Base-by-base conservation (phyloP, 169 alveolate species). In the Pseudocohnilembus persalinus region DNA sequence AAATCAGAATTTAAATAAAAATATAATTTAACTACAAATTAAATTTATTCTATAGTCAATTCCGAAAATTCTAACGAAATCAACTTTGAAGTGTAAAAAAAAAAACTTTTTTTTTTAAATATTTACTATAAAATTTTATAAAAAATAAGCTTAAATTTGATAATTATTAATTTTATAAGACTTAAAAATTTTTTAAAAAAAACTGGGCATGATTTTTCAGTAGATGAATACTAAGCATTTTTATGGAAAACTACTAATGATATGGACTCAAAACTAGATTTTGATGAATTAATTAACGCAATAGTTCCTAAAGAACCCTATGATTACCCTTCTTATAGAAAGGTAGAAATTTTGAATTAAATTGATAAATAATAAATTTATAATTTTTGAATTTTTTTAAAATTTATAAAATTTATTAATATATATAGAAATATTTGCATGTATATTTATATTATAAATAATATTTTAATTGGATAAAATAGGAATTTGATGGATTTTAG, bases 271-370 rank as follows among this genome's bases (percentile, higher is more conserved):
- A 79, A 79, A 64, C 30, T 79, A 49, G 84, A 79, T 63, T 79
- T 49, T 31, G 84, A 79, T 28, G 84, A 79, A n/a, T 63, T 79
- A 79, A 63, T 79, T 6, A 28, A 34, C 26, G 68, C 84, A 0
- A n/a, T 79, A 30, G 29, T 79, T 31, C 84, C 84, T 29, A 49
- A 29, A 28, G 84, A 79, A 34, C 84, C 84, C 20, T 79, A 29
- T 72, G 73, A 27, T 27, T 79, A 79, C 29, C 84, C 84, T 49
- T 31, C 65, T 0, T 79, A 29, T 64, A 79, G 63, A 79, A 31
- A 79, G 20, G 68, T 49, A 49, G 20, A 49, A 11, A 49, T 49
- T 11, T 49, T 49, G 4, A 11, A 49, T 11, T 4, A 11, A 49
- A 49, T 49, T 49, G 20, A 11, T n/a, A n/a, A 49, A 49, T 49